Conservation (phyloP, 305 asterid species). For the Coffea humblotiana region DNA sequence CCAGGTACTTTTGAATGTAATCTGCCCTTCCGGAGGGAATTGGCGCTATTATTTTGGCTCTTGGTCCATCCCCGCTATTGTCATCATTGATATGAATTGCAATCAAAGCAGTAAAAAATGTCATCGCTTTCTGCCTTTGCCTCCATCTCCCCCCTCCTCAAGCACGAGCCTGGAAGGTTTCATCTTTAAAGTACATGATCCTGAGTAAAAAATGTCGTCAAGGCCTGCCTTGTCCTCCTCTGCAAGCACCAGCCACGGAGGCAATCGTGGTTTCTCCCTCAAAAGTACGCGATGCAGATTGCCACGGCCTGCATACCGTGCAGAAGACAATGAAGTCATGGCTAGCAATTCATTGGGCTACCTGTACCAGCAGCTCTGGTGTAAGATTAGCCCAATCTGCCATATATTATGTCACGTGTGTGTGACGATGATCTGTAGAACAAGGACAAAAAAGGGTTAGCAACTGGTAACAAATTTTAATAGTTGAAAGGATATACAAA, state of each 20-base stretch:
- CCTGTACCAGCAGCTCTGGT: neutral
- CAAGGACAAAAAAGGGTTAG: too few species aligned
- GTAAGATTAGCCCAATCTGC: neutral
- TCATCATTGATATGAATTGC: neutral
- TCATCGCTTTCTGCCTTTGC: neutral
- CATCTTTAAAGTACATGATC: neutral
- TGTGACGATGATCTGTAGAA: neutral
- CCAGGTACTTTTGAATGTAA: neutral
- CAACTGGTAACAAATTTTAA: too few species aligned
- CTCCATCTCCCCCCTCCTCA: neutral
- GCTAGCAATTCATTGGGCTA: neutral
- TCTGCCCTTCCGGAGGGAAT: neutral
- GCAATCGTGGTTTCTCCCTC: neutral
- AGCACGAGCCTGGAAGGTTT: neutral
- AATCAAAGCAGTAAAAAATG: neutral
- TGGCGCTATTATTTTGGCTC: neutral
- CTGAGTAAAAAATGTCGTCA: neutral
- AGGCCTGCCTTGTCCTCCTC: neutral
- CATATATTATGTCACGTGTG: neutral
- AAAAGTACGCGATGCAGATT: neutral
- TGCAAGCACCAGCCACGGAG: neutral
- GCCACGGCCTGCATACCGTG: neutral
- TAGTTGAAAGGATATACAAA: too few species aligned
- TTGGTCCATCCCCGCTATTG: neutral
- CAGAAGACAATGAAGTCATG: neutral